Evolutionary conservation across 2,329 filamentous ascomycete genomes (phyloP), one percentile per base, ranked within the genome.

Genomic region (Coniochaeta sp.): DNA sequence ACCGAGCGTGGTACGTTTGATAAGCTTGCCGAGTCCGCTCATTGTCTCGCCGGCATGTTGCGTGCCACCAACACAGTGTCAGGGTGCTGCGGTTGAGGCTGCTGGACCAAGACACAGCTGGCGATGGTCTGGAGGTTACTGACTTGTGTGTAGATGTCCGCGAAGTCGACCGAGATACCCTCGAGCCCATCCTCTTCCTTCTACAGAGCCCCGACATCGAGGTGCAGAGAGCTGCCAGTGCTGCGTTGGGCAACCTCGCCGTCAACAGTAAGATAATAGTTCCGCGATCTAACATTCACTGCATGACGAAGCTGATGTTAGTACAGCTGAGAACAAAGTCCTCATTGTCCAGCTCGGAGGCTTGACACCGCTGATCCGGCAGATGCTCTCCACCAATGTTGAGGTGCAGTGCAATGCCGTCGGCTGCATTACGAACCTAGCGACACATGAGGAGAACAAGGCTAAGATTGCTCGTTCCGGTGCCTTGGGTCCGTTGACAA

Each of bases 401-500:
- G 95, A 99, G 74, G 95, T 99, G 28, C 95, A 99, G 76, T 99
- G 95, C 81, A 99, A 99, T 74, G 95, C 95, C 50, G 95, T 99
- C 63, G 95, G 95, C 58, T 99, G 95, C 79, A 99, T 99, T 74
- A 99, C 95, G 54, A 99, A 99, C 72, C 78, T 99, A 60, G 95
- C 95, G 59, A 99, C 95, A 2, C 95, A 99, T 71, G 95, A 99
- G 77, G 95, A 98, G 68, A 99, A 99, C 79, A 99, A 99, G 79
- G 93, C 95, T 61, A 97, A 96, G 78, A 99, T 99, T 73, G 95
- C 95, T 67, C 86, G 91, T 63, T 99, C 95, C 3, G 95, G 95
- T 61, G 95, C 95, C 59, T 81, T 99, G 60, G 91, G 89, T 8
- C 95, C 95, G 9, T 79, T 99, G 67, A 99, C 95, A 54, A 86